Percentiles rank a stretch among this genome's conserved stretches.
Conservation (phyloP, 805 yeast genomes). For the Brettanomyces custersianus region DNA sequence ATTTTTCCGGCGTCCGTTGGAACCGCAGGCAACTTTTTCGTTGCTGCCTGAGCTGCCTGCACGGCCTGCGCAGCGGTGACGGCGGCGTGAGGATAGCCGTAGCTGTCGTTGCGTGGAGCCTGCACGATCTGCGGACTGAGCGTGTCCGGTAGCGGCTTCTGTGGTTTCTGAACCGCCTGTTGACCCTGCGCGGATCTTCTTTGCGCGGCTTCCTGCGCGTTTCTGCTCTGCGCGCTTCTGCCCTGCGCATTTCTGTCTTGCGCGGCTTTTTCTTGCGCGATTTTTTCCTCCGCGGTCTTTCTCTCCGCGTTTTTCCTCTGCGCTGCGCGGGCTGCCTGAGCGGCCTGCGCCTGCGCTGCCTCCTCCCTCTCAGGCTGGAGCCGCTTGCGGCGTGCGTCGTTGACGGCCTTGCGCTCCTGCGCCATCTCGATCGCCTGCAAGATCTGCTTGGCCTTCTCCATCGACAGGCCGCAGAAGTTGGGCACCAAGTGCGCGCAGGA, state of each 20-base stretch:
- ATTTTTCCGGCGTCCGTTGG: neutral
- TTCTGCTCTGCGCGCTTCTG: neutral
- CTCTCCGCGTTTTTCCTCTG: neutral
- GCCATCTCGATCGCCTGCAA: slow-evolving; percentile 76
- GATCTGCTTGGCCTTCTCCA: slow-evolving; percentile 92
- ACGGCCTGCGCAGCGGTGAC: slow-evolving; percentile 11
- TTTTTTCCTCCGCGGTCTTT: neutral
- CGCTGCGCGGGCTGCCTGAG: neutral
- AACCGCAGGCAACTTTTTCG: neutral
- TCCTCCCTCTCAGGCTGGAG: slow-evolving; percentile 6
- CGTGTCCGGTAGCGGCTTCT: neutral
- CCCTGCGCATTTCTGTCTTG: neutral
- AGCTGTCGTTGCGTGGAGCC: slow-evolving; percentile 1
- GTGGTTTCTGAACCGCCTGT: neutral
- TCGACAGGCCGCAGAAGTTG: slow-evolving; percentile 97
- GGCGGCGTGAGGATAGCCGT: slow-evolving; percentile 17
- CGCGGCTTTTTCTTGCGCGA: neutral
- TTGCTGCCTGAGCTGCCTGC: neutral
- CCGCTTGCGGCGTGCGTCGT: slow-evolving; percentile 4
- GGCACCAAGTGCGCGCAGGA: slow-evolving; percentile 93
- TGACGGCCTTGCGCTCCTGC: slow-evolving; percentile 26
- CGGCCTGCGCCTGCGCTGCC: neutral
- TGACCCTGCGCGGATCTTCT: neutral
- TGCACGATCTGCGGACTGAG: neutral
- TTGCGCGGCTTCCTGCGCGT: neutral